Conservation (phyloP, 2,329 filamentous ascomycete species). For the Neonectria magnoliae region DNA sequence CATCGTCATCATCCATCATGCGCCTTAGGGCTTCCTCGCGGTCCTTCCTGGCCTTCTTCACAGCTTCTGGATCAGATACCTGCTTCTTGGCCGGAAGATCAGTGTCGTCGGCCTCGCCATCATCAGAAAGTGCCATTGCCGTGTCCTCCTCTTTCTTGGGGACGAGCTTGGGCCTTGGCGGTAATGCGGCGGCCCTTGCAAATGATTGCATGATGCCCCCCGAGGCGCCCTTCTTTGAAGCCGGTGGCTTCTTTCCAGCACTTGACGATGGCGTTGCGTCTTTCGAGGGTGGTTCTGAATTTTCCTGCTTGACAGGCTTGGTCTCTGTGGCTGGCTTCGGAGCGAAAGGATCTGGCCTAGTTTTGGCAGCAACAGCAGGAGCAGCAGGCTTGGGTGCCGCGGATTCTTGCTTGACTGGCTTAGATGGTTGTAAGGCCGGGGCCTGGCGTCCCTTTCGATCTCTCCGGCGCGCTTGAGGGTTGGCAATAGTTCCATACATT, state of each 20-base stretch:
- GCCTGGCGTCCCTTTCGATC: constrained; percentile 52
- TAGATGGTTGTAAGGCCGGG: constrained; percentile 40
- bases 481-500: constrained; percentile 79
- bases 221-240: constrained; percentile 67
- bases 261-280: constrained; percentile 41
- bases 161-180: constrained; percentile 60
- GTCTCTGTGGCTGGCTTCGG: constrained; percentile 20
- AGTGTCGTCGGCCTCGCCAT: constrained; percentile 53
- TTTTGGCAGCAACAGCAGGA: constrained; percentile 32
- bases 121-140: constrained; percentile 49
- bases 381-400: constrained; percentile 2
- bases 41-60: constrained; percentile 47
- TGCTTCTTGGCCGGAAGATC: constrained; percentile 45
- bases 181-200: constrained; percentile 64
- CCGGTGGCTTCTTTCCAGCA: constrained; percentile 46
- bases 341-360: constrained; percentile 15
- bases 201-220: constrained; percentile 81
- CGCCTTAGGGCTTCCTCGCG: constrained; percentile 52
- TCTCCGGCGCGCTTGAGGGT: constrained; percentile 70
- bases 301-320: constrained; percentile 46
- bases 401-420: constrained; percentile 31
- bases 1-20: constrained; percentile 68
- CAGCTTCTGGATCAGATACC: constrained; percentile 37
- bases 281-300: constrained; percentile 35
- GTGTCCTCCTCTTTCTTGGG: constrained; percentile 47